Base-by-base conservation (phyloP, 176 grass and related monocot species). In the Eleusine indica region DNA sequence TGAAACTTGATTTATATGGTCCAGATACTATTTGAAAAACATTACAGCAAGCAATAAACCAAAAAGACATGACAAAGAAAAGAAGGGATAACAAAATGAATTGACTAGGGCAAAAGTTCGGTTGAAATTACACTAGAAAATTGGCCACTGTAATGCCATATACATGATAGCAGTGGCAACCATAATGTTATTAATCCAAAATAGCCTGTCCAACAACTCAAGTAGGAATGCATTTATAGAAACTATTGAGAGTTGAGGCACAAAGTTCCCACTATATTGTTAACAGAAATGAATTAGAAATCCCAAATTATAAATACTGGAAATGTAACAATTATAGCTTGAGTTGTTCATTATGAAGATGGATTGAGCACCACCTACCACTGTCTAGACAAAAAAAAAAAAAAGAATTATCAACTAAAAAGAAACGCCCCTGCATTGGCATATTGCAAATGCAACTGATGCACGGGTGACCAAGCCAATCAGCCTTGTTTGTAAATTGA, bases 311-410 rank as follows among this genome's bases (percentile, higher is more conserved):
- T 5, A 66, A 79, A 80, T 6, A 44, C 41, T 9, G 7, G 64
- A 35, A 62, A 51, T n/a, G 46, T 37, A 80, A 65, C 51, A 66
- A 18, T 39, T n/a, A 71, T 39, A 51, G 25, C 46, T 80, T 41
- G 12, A 62, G 25, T 0, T 52, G 54, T 64, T 32, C 76, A 72
- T 79, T 78, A 38, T 63, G 2, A 63, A 49, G 43, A 47, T 86
- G 75, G 7, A 19, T 64, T 7, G 16, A 68, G 43, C 25, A 25
- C 25, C 25, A 19, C 22, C 32, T 38, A 30, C 46, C 16, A 56
- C 44, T 21, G 57, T 46, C 25, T 28, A 74, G 69, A 18, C 46
- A 75, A 74, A 74, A 37, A 35, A 32, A 32, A 32, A 32, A 35
- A 60, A 17, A 16, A 43, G 58, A 54, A 52, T 52, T 3, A 52